Conservation (phyloP, 2,329 filamentous ascomycete species). For the Fusarium sp. region DNA sequence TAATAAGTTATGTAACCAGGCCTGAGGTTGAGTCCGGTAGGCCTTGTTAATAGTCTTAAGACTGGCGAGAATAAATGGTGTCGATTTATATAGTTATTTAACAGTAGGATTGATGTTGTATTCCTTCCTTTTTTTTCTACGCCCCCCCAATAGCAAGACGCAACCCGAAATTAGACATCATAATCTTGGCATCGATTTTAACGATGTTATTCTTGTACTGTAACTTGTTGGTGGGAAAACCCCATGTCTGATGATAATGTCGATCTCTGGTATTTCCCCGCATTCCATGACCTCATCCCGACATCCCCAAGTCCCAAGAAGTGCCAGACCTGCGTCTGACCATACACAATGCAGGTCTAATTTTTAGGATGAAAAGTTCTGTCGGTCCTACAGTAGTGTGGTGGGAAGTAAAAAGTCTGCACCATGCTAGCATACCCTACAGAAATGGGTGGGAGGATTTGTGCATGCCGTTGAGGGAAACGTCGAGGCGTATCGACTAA, state of each 20-base stretch:
- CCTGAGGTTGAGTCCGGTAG: background rate
- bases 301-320: conserved; percentile 28
- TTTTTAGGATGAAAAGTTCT: conserved; percentile 8
- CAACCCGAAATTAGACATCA: background rate
- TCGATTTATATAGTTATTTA: background rate
- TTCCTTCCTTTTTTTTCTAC: background rate
- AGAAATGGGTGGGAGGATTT: conserved; percentile 17
- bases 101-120: background rate
- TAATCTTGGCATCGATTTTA: background rate
- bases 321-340: conserved; percentile 42
- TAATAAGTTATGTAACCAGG: background rate
- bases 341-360: conserved; percentile 37
- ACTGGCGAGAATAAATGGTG: background rate
- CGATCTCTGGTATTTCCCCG: conserved; percentile 48
- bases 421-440: background rate
- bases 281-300: conserved; percentile 53
- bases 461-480: conserved; percentile 35
- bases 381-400: conserved; percentile 14
- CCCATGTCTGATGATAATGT: conserved; percentile 22
- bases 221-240: background rate
- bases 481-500: conserved; percentile 28
- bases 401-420: conserved; percentile 29
- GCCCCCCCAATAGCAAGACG: background rate
- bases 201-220: background rate
- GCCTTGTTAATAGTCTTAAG: background rate